Evolutionary conservation across 345 rosid genomes (phyloP).

Genomic region (Pugionium dolabratum): DNA sequence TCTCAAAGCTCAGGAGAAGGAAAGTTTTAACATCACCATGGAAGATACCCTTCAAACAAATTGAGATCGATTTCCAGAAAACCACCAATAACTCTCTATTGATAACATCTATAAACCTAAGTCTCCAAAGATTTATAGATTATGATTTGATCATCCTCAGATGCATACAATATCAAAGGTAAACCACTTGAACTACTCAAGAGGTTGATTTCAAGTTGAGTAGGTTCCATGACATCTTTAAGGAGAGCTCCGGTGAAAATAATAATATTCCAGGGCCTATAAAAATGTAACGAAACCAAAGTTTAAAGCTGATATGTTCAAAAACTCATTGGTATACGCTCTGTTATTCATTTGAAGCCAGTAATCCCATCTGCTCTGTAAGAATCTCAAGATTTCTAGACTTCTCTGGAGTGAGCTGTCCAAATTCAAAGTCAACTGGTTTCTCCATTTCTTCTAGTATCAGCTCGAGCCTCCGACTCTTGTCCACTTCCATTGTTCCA

Average conservation of each 20-base stretch:
- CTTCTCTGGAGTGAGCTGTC: constrained; percentile 46
- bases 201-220: too few relatives aligned
- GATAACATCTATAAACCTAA: too few relatives aligned
- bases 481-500: constrained; percentile 36
- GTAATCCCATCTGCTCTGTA: constrained; percentile 55
- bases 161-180: too few relatives aligned
- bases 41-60: constrained; percentile 21
- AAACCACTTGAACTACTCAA: too few relatives aligned
- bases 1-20: constrained; percentile 61
- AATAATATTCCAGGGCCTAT: constrained; percentile 11
- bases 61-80: constrained; percentile 12
- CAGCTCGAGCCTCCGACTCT: constrained; percentile 46
- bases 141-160: too few relatives aligned
- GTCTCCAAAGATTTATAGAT: too few relatives aligned
- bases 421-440: constrained; percentile 42
- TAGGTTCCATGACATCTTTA: not conserved
- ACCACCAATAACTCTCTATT: not conserved
- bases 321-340: not conserved
- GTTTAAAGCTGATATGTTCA: constrained; percentile 25
- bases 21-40: constrained; percentile 48
- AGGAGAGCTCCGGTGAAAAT: not conserved
- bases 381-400: constrained; percentile 51
- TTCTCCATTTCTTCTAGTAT: constrained; percentile 54
- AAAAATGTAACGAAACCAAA: constrained; percentile 7
- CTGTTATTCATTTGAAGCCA: constrained; percentile 46